Evolutionary conservation across 2,329 filamentous ascomycete species (phyloP), one percentile per base, ranked within the genome.

Genomic region (Pseudogymnoascus sp.): DNA sequence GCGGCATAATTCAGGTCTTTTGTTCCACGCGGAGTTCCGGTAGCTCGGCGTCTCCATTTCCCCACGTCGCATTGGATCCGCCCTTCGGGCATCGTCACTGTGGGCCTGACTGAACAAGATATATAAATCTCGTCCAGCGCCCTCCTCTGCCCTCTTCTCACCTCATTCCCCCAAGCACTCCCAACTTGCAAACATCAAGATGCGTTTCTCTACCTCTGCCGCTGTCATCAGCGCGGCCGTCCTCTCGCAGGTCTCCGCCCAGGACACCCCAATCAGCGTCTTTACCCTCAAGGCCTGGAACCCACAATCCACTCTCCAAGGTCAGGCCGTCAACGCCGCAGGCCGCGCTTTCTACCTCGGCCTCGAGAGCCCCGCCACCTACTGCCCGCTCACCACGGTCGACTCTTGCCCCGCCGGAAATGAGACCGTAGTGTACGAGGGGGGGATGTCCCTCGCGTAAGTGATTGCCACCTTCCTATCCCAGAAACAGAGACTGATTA

Each of bases 311-410:
- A 13, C 50, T 13, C 28, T 85, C 69, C 80, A 85, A 71, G 72
- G 78, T 19, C 70, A 73, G 13, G 67, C 74, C 13, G 70, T 84
- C 65, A 78, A 78, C 47, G 82, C 82, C 36, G 73, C 74, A n/a
- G 77, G 77, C 38, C 71, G 73, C 33, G 75, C 75, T 57, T 83
- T 85, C 75, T 83, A 73, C 68, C 74, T 84, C 35, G 81, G 80
- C 23, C 77, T 77, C 15, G 63, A 72, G 1, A 75, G n/a, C 3
- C 65, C 82, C 2, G 68, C 76, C 2, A 76, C 78, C 57, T 83
- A 80, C 74, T 85, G 82, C 71, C 82, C 82, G 0, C 65, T 68
- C 2, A 61, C 70, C 4, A 71, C 78, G 1, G 72, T 72, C 19
- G 60, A 72, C 0, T 68, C 70, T n/a, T 83, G 80, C 70, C 80